Base-by-base conservation (phyloP, 2,329 filamentous ascomycete species). In the Juglanconis juglandina region DNA sequence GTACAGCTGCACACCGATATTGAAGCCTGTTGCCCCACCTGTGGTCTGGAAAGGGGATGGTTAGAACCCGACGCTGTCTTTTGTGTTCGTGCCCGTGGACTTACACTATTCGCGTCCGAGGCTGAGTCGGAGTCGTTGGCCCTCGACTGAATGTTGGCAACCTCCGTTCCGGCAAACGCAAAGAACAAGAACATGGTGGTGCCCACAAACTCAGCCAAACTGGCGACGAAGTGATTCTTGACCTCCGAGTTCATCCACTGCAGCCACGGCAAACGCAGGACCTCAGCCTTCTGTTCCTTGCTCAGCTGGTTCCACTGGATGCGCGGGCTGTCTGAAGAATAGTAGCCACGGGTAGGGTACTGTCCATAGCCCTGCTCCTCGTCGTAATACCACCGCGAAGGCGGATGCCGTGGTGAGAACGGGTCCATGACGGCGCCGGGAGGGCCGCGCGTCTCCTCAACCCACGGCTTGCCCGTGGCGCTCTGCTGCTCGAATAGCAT, bases 161-260 rank as follows among this genome's bases (percentile, higher is more conserved):
- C 37, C 37, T 68, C 67, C 67, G 71, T 71, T 17, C 70, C 72
- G 9, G 70, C 69, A 64, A 77, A 78, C 24, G 68, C 71, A 55
- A 78, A 75, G 67, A 75, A 78, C 8, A 78, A 72, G 63, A 79
- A 79, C 58, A 76, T 64, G 44, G 77, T 77, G 2, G 76, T 78
- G 42, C 76, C 76, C 35, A 76, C 70, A 57, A 78, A 76, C 66
- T 79, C 77, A 53, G 75, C 73, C 47, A 73, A 52, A 42, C 67
- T 66, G 53, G 76, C 70, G 39, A 77, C 67, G 59, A 75, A 71
- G 69, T 76, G 72, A 67, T 81, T 77, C 71, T 79, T 80, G 61
- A 78, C 64, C 53, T 73, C 66, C 7, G 75, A 77, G 66, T 79
- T 75, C 77, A 80, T 79, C 78, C 77, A 79, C 37, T 76, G 70